Evolutionary conservation across 2,329 filamentous ascomycete species (phyloP).

Genomic region (Trichoderma citrinoviride): DNA sequence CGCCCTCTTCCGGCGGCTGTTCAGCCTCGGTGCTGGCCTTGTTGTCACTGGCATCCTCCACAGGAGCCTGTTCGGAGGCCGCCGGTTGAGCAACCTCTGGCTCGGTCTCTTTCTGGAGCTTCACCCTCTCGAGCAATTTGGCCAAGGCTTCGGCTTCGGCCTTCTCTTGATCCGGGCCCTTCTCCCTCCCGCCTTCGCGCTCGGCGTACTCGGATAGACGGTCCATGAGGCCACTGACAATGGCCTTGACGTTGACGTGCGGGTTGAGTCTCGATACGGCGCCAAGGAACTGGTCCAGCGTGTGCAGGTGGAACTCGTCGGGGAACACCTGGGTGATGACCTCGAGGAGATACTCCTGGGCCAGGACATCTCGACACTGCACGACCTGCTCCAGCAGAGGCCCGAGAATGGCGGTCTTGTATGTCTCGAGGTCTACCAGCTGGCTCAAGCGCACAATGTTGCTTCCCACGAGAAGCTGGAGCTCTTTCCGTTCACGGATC

Average conservation of each 20-base stretch:
- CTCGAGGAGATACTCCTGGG: slow-evolving; percentile 95
- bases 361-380: slow-evolving; percentile 93
- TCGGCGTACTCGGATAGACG: slow-evolving; percentile 92
- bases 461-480: slow-evolving; percentile 92
- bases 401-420: slow-evolving; percentile 85
- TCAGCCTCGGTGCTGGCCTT: background rate
- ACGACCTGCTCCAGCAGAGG: slow-evolving; percentile 95
- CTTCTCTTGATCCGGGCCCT: slow-evolving; percentile 68
- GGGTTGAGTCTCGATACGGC: slow-evolving; percentile 92
- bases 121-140: slow-evolving; percentile 73
- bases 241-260: slow-evolving; percentile 95
- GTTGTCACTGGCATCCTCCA: slow-evolving; percentile 34
- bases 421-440: slow-evolving; percentile 89
- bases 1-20: slow-evolving; percentile 28
- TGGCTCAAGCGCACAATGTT: slow-evolving; percentile 95
- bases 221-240: slow-evolving; percentile 98
- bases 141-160: slow-evolving; percentile 80
- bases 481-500: slow-evolving; percentile 89
- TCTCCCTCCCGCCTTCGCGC: slow-evolving; percentile 72
- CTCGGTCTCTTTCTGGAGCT: slow-evolving; percentile 58
- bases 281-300: slow-evolving; percentile 88
- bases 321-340: slow-evolving; percentile 99
- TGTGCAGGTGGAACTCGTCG: slow-evolving; percentile 96
- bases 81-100: slow-evolving; percentile 27
- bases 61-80: slow-evolving; percentile 25